These are phyloP conservation scores for Lentinula sp. DNA, from an alignment of 768 basidiomycete species.

Conservation along the genomic window DNA sequence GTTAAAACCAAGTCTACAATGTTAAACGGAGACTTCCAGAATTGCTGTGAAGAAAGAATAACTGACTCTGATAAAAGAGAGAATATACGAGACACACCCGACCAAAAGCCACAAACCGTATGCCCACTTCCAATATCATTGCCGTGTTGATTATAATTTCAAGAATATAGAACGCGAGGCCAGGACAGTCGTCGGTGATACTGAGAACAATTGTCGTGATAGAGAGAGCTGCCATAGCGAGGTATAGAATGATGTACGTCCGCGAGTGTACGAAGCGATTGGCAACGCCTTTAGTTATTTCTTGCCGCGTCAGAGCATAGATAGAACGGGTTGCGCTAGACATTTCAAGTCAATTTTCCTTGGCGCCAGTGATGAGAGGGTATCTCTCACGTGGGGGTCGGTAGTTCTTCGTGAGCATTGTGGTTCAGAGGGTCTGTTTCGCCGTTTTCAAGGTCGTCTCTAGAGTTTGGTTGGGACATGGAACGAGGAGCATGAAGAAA, in stretches of 20 bases:
- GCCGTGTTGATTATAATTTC: slow-evolving; percentile 84
- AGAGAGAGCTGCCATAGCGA: slow-evolving; percentile 83
- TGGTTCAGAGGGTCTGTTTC: slow-evolving; percentile 30
- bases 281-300: slow-evolving; percentile 80
- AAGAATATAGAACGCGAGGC: slow-evolving; percentile 81
- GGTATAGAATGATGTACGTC: slow-evolving; percentile 83
- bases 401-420: slow-evolving; percentile 13
- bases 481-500: slow-evolving; percentile 6
- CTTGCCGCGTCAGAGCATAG: slow-evolving; percentile 76
- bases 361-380: neutral
- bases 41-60: slow-evolving; percentile 57
- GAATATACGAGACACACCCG: slow-evolving; percentile 47
- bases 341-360: slow-evolving; percentile 6
- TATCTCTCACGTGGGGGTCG: neutral
- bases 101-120: slow-evolving; percentile 91
- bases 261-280: slow-evolving; percentile 88
- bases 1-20: slow-evolving; percentile 86
- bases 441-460: slow-evolving; percentile 28
- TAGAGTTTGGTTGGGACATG: slow-evolving; percentile 30
- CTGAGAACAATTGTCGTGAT: slow-evolving; percentile 83
- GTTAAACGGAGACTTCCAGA: slow-evolving; percentile 94
- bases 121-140: slow-evolving; percentile 92
- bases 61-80: neutral
- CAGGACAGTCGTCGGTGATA: slow-evolving; percentile 79
- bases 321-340: slow-evolving; percentile 72